These are phyloP conservation scores for Phytophthora fragariaefolia DNA, from an alignment of 352 stramenopile species.

Conservation along the genomic window DNA sequence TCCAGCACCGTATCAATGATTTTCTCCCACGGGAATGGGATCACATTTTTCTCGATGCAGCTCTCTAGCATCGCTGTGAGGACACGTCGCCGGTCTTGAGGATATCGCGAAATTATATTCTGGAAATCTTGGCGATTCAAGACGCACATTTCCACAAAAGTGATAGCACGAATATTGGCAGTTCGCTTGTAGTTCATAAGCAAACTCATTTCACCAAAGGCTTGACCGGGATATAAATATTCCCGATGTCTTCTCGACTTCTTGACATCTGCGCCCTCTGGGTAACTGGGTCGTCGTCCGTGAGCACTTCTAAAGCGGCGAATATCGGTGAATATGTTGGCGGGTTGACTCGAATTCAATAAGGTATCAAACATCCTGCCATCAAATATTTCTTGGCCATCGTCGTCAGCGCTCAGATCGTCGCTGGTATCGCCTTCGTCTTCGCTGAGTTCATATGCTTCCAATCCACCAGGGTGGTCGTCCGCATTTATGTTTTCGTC, in stretches of 20 bases:
- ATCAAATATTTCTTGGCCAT: background rate
- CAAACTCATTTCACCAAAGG: slow-evolving; percentile 44
- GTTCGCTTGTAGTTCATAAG: slow-evolving; percentile 39
- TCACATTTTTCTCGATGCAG: slow-evolving; percentile 14
- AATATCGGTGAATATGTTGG: background rate
- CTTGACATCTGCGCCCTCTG: background rate
- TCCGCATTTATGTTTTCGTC: background rate
- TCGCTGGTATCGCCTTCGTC: background rate
- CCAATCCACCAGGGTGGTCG: background rate
- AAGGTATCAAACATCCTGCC: background rate
- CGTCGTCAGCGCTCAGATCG: background rate
- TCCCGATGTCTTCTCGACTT: background rate
- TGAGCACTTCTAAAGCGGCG: background rate
- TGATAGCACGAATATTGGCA: slow-evolving; percentile 24
- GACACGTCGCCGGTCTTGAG: slow-evolving; percentile 11
- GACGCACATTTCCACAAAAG: slow-evolving; percentile 32
- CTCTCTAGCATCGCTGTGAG: slow-evolving; percentile 8
- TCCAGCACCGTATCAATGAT: slow-evolving; percentile 3
- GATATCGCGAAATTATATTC: slow-evolving; percentile 6
- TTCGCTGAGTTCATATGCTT: background rate
- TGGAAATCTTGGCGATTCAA: slow-evolving; percentile 11
- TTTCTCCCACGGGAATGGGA: slow-evolving; percentile 9
- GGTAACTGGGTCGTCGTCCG: background rate
- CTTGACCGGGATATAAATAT: slow-evolving; percentile 22
- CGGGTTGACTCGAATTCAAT: background rate